Evolutionary conservation across 2,329 filamentous ascomycete species (phyloP).

Genomic region (Arthrobotrys megalospora): DNA sequence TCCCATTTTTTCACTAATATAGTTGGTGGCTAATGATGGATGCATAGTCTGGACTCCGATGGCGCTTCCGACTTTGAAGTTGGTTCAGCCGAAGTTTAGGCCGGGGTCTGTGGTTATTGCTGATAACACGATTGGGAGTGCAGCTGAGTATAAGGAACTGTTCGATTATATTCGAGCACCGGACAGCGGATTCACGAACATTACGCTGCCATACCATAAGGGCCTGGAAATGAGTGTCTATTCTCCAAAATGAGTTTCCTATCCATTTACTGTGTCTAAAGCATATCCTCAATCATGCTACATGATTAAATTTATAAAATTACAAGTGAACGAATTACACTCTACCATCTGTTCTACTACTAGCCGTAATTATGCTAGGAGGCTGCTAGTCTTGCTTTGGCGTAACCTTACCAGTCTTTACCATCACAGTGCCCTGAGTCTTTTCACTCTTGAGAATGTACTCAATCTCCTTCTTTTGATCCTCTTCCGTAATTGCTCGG

Average conservation of each 20-base stretch:
- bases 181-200: slow-evolving; percentile 70
- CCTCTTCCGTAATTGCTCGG: neutral
- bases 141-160: slow-evolving; percentile 70
- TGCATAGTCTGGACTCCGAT: slow-evolving; percentile 73
- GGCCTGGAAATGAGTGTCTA: slow-evolving; percentile 71
- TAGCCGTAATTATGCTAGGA: no score
- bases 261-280: neutral
- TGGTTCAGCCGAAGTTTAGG: slow-evolving; percentile 69
- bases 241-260: slow-evolving; percentile 58
- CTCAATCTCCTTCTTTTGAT: neutral
- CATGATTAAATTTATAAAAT: neutral
- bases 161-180: slow-evolving; percentile 69
- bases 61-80: slow-evolving; percentile 71
- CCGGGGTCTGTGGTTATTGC: slow-evolving; percentile 70
- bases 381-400: neutral
- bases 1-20: neutral
- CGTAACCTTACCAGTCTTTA: neutral
- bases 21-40: slow-evolving; percentile 62
- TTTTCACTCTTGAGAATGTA: slow-evolving; percentile 2
- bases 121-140: slow-evolving; percentile 70
- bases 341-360: no score
- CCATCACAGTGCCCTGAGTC: neutral
- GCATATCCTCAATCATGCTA: neutral
- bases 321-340: no score
- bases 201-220: slow-evolving; percentile 70